Conservation (phyloP, 2,329 filamentous ascomycete genomes). For the Diaporthe eres region DNA sequence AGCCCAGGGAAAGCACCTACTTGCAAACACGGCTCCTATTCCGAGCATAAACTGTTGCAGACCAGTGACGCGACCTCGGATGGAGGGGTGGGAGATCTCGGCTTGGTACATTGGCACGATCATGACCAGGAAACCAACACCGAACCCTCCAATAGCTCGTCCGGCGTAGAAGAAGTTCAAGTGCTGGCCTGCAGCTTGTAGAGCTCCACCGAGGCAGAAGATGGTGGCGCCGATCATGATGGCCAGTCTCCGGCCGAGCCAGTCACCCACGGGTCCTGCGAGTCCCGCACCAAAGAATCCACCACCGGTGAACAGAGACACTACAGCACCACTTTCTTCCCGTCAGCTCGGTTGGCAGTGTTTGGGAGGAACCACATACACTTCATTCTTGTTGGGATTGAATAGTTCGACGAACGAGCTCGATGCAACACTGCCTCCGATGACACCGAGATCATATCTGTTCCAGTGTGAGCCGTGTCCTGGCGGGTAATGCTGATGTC, state of each 20-base stretch:
- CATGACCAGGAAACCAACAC: slow-evolving; percentile 22
- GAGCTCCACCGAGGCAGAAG: slow-evolving; percentile 4
- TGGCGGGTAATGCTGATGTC: too few species aligned
- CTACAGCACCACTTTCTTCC: not conserved
- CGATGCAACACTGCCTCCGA: slow-evolving; percentile 20
- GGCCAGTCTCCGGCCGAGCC: slow-evolving; percentile 11
- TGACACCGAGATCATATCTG: slow-evolving; percentile 21
- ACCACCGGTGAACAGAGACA: slow-evolving; percentile 17
- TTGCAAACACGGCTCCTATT: slow-evolving; percentile 5
- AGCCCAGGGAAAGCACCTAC: not conserved
- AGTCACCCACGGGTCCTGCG: slow-evolving; percentile 1
- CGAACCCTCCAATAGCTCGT: not conserved
- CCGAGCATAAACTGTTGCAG: slow-evolving; percentile 8
- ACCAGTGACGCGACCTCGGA: not conserved
- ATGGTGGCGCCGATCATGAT: slow-evolving; percentile 13
- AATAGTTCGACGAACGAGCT: not conserved
- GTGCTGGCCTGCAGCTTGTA: slow-evolving; percentile 10
- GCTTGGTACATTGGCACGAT: slow-evolving; percentile 28
- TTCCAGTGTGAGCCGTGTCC: not conserved
- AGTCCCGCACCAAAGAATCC: slow-evolving; percentile 1
- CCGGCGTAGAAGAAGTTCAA: slow-evolving; percentile 16
- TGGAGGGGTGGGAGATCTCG: slow-evolving; percentile 2
- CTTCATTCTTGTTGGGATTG: slow-evolving; percentile 9
- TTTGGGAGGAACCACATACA: not conserved
- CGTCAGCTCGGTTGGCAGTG: not conserved